These are phyloP conservation scores for Zasmidium citrigriseum DNA, from an alignment of 2,329 filamentous ascomycete genomes.

Conservation along the genomic window DNA sequence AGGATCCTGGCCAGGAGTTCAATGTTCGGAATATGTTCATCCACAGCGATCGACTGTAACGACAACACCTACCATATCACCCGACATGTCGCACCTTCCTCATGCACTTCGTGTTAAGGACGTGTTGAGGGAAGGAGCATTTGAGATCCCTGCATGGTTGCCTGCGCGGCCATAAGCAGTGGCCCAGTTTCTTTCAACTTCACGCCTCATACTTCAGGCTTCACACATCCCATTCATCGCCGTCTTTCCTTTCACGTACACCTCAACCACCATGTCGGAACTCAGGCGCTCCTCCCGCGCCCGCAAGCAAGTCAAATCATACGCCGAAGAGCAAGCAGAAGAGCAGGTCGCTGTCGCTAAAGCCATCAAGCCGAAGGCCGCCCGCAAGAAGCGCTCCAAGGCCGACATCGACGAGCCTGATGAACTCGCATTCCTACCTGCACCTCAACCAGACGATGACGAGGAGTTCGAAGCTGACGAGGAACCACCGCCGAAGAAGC, in stretches of 20 bases:
- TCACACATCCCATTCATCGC: background rate
- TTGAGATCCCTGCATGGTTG: background rate
- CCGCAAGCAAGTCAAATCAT: conserved; percentile 20
- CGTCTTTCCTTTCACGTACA: background rate
- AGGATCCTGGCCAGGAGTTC: too few species aligned
- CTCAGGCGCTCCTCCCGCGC: conserved; percentile 20
- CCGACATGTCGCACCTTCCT: background rate
- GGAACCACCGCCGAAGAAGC: conserved; percentile 9
- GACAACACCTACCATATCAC: too few species aligned
- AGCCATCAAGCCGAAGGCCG: background rate
- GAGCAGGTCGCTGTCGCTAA: background rate
- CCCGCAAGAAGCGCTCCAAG: background rate
- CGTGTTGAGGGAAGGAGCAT: background rate
- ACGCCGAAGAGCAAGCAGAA: conserved; percentile 24
- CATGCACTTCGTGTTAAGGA: background rate
- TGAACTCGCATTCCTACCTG: conserved; percentile 1
- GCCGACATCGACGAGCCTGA: background rate
- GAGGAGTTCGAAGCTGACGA: conserved; percentile 2
- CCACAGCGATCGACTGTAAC: too few species aligned
- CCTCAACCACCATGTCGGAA: conserved; percentile 5
- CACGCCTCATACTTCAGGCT: background rate
- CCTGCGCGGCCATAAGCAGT: background rate
- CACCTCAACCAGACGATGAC: too few species aligned
- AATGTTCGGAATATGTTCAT: too few species aligned
- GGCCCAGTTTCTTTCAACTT: too few species aligned